Conservation (phyloP, 108 stramenopile species). For the Conticribra guillardii region DNA sequence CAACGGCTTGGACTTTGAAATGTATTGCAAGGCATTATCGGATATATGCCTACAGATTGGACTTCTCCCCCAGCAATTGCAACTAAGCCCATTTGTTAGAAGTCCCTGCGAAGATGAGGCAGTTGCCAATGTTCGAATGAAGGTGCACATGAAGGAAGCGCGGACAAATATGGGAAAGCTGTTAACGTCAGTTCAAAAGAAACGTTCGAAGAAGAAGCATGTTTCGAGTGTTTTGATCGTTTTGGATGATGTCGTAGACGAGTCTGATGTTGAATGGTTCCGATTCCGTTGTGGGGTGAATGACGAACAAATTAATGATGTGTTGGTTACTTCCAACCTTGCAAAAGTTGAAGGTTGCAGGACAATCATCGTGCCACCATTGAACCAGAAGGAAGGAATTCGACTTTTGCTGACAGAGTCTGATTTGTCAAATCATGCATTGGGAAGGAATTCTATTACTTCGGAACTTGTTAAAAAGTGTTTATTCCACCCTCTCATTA, state of each 20-base stretch:
- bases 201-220: slow-evolving; percentile 15
- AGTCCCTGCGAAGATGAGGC: slow-evolving; percentile 59
- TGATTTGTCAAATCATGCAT: slow-evolving; percentile 56
- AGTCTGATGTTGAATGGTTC: slow-evolving; percentile 80
- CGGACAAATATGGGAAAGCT: slow-evolving; percentile 68
- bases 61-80: slow-evolving; percentile 14
- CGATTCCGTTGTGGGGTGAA: slow-evolving; percentile 53
- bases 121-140: slow-evolving; percentile 60
- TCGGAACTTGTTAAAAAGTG: slow-evolving; percentile 63
- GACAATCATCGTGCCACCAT: slow-evolving; percentile 70
- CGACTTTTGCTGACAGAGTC: slow-evolving; percentile 67
- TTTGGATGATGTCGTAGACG: slow-evolving; percentile 70
- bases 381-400: slow-evolving; percentile 66
- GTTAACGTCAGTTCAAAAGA: slow-evolving; percentile 31
- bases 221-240: slow-evolving; percentile 63
- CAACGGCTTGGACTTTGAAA: slow-evolving; percentile 53
- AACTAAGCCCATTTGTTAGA: slow-evolving; percentile 45
- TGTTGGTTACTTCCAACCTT: slow-evolving; percentile 64
- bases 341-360: slow-evolving; percentile 52
- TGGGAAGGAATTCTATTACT: slow-evolving; percentile 55
- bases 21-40: slow-evolving; percentile 9
- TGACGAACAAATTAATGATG: slow-evolving; percentile 52
- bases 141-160: slow-evolving; percentile 76
- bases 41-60: slow-evolving; percentile 28
- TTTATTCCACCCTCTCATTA: slow-evolving; percentile 74